Conservation (phyloP, 371 early-diverging fungal species). For the Apophysomyces ossiformis region DNA sequence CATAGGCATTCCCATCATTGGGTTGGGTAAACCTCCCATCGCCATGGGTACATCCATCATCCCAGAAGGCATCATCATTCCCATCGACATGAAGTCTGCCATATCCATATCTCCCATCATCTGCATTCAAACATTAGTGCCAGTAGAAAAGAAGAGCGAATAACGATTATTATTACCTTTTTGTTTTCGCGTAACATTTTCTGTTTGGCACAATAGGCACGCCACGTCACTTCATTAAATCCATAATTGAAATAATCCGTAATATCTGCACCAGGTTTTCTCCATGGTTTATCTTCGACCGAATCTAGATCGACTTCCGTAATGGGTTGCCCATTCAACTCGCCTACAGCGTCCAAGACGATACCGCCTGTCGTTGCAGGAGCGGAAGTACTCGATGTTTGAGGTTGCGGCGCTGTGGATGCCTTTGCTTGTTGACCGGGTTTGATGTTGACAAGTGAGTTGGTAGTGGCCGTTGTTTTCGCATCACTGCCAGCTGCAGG, state of each 20-base stretch:
- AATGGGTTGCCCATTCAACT: slow-evolving; percentile 78
- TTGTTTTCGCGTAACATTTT: slow-evolving; percentile 75
- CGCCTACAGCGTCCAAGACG: slow-evolving; percentile 75
- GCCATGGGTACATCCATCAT: slow-evolving; percentile 71
- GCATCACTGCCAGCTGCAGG: slow-evolving; percentile 14
- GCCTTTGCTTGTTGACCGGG: slow-evolving; percentile 47
- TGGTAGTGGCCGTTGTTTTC: slow-evolving; percentile 13
- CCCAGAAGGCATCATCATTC: slow-evolving; percentile 85
- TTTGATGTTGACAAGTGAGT: slow-evolving; percentile 67
- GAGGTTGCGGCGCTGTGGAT: slow-evolving; percentile 23
- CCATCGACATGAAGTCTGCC: slow-evolving; percentile 53
- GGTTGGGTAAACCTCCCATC: slow-evolving; percentile 28
- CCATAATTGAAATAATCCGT: slow-evolving; percentile 99
- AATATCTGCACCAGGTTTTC: slow-evolving; percentile 96
- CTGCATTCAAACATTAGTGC: slow-evolving; percentile 6
- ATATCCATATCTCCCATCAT: slow-evolving; percentile 51
- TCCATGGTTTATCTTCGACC: slow-evolving; percentile 95
- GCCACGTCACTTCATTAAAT: slow-evolving; percentile 96
- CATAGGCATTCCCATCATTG: slow-evolving; percentile 35
- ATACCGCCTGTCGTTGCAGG: slow-evolving; percentile 53
- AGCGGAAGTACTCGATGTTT: slow-evolving; percentile 19
- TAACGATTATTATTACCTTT: slow-evolving; percentile 31
- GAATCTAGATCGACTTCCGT: slow-evolving; percentile 90
- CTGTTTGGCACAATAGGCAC: slow-evolving; percentile 90
- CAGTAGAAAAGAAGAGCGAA: not conserved